A percentile compares a stretch with the other conserved stretches of the same genome.
Conservation (phyloP, 768 basidiomycete species). For the Kwoniella sp. region DNA sequence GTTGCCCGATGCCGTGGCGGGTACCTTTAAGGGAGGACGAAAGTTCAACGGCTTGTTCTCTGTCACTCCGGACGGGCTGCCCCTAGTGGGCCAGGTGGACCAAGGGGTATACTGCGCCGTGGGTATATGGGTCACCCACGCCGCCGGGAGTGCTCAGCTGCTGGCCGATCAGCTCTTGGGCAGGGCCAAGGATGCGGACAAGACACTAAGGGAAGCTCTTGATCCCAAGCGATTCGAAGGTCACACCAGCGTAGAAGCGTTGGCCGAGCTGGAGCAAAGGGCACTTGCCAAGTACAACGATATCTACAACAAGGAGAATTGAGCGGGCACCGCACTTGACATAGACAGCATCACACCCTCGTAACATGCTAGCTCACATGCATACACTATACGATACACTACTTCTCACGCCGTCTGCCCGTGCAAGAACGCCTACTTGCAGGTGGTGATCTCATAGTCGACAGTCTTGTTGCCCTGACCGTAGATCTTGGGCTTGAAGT, state of each 20-base stretch:
- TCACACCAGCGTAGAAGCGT: background rate
- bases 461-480: conserved; percentile 43
- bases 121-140: conserved; percentile 19
- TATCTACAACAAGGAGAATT: conserved; percentile 16
- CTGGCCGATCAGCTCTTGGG: conserved; percentile 9
- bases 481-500: conserved; percentile 45
- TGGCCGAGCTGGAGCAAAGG: conserved; percentile 1
- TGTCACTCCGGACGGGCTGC: conserved; percentile 13
- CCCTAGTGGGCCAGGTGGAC: conserved; percentile 8
- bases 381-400: conserved; percentile 1
- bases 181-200: background rate
- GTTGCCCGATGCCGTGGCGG: conserved; percentile 1
- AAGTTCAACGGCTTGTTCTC: conserved; percentile 19
- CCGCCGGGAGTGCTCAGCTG: conserved; percentile 13
- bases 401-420: too few species aligned
- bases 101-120: conserved; percentile 12
- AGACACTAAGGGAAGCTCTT: conserved; percentile 5
- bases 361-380: background rate
- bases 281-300: conserved; percentile 15
- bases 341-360: too few species aligned
- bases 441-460: conserved; percentile 39
- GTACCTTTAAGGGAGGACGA: background rate
- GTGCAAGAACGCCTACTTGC: conserved; percentile 30
- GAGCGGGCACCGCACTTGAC: background rate
- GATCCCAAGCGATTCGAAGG: conserved; percentile 10